Conservation (phyloP, 2,329 filamentous ascomycete species). For the Hymenoscyphus fraxineus region DNA sequence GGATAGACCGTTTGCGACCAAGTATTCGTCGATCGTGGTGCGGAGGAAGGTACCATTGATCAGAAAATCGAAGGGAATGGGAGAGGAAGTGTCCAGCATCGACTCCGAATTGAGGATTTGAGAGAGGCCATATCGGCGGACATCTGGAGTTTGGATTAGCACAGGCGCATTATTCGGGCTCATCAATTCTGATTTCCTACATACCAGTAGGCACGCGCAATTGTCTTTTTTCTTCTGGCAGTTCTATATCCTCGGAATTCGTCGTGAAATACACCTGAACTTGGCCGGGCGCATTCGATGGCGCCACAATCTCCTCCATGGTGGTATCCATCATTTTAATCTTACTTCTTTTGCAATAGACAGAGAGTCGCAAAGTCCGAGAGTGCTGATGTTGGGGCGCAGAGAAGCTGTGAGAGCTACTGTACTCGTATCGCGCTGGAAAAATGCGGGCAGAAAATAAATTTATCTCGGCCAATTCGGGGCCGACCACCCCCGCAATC, state of each 20-base stretch:
- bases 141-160: conserved; percentile 43
- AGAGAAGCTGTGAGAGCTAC: not conserved
- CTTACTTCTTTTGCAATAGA: not conserved
- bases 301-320: conserved; percentile 17
- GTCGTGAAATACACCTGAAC: conserved; percentile 68
- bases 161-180: not conserved
- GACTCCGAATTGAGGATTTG: conserved; percentile 68
- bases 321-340: conserved; percentile 11
- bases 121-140: conserved; percentile 67
- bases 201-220: conserved; percentile 59
- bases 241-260: conserved; percentile 56
- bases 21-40: conserved; percentile 85
- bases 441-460: conserved; percentile 1
- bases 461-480: not conserved
- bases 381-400: not conserved
- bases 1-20: conserved; percentile 80
- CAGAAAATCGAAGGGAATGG: conserved; percentile 88
- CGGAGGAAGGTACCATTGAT: conserved; percentile 90
- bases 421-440: not conserved
- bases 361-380: not conserved
- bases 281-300: conserved; percentile 41
- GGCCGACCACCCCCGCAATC: not conserved
- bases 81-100: conserved; percentile 61
- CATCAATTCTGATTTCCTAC: conserved; percentile 15
- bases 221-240: conserved; percentile 59